phyloP scores from a whole-genome alignment of 306 rosid genomes.

The Cucurbita maxima region DNA sequence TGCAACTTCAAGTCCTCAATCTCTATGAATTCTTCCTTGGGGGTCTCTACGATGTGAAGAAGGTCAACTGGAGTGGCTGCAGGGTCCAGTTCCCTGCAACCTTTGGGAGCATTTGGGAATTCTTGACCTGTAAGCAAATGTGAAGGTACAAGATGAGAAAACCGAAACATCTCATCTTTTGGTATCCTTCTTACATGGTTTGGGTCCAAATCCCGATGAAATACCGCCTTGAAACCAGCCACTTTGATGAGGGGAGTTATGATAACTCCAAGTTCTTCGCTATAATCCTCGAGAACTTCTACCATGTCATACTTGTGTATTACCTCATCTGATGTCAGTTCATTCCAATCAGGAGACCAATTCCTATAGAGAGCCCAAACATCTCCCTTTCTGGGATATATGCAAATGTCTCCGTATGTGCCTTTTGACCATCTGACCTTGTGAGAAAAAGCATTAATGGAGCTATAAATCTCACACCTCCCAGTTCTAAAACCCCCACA shows the following conservation, averaged over 20 bases:
- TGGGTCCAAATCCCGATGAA: conserved; percentile 51
- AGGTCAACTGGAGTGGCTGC: conserved; percentile 71
- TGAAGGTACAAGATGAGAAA: conserved; percentile 84
- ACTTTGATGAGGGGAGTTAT: conserved; percentile 74
- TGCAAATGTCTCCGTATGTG: conserved; percentile 34
- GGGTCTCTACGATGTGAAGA: conserved; percentile 43
- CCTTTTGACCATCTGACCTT: conserved; percentile 61
- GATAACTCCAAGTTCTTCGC: conserved; percentile 47
- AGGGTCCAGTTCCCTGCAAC: conserved; percentile 91
- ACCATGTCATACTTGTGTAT: conserved; percentile 65
- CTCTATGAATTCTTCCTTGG: conserved; percentile 23
- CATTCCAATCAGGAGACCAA: conserved; percentile 88
- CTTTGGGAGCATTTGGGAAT: conserved; percentile 61
- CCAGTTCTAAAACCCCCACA: conserved; percentile 64
- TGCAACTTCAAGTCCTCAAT: conserved; percentile 12
- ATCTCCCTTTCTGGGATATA: conserved; percentile 72
- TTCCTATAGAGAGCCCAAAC: conserved; percentile 88
- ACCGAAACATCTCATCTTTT: conserved; percentile 57
- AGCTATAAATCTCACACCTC: conserved; percentile 29
- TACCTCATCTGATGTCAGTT: conserved; percentile 45
- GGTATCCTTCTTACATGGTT: conserved; percentile 41
- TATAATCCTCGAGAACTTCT: conserved; percentile 59
- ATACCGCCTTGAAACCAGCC: conserved; percentile 75
- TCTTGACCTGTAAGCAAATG: conserved; percentile 52
- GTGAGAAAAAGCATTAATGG: conserved; percentile 62